These are phyloP conservation scores for Phoenix dactylifera DNA, from an alignment of 176 grass and related monocot species.

Conservation along the genomic window DNA sequence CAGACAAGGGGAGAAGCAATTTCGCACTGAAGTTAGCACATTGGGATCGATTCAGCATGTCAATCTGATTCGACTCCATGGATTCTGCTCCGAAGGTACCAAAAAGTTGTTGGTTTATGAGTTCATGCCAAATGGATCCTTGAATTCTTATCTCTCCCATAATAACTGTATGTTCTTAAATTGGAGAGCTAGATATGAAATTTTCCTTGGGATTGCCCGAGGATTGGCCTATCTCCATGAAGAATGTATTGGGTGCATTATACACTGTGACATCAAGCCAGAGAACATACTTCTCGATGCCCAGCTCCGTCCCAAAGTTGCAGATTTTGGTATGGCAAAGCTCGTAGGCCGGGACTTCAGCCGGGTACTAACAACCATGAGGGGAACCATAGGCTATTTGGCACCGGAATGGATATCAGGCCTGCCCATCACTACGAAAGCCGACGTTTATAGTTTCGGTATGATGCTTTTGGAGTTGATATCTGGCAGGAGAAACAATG, in stretches of 20 bases:
- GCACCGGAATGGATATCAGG: constrained; percentile 30
- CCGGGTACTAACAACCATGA: constrained; percentile 27
- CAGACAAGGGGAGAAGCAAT: constrained; percentile 33
- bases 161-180: constrained; percentile 6
- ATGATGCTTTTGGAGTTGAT: constrained; percentile 39
- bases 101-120: constrained; percentile 33
- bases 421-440: constrained; percentile 22
- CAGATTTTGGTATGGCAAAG: constrained; percentile 42
- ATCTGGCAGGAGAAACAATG: constrained; percentile 13
- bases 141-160: constrained; percentile 23
- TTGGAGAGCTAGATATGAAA: constrained; percentile 23
- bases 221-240: constrained; percentile 33
- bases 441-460: constrained; percentile 29
- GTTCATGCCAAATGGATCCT: constrained; percentile 24
- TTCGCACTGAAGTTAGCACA: constrained; percentile 26
- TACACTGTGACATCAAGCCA: constrained; percentile 38
- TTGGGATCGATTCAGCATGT: constrained; percentile 30
- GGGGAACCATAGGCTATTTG: constrained; percentile 33
- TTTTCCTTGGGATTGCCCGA: constrained; percentile 22
- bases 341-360: constrained; percentile 31
- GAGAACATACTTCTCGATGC: constrained; percentile 34
- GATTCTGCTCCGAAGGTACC: constrained; percentile 19
- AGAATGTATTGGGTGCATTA: constrained; percentile 26
- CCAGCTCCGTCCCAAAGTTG: constrained; percentile 12
- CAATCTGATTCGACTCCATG: constrained; percentile 16